Conservation (phyloP, 495 filamentous ascomycete species). For the Saxophila tyrrhenica region DNA sequence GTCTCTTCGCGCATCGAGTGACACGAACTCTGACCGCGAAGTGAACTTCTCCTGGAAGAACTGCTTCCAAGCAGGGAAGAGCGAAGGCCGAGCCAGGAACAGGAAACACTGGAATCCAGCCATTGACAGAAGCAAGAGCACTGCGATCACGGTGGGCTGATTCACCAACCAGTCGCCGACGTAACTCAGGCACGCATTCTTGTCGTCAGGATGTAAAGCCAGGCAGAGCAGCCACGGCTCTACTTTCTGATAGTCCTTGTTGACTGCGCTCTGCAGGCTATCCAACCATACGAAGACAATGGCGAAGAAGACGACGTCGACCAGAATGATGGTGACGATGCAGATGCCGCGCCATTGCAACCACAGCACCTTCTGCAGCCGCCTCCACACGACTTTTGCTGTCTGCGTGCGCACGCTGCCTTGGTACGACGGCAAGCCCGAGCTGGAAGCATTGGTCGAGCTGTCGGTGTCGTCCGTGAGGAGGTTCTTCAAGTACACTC, state of each 20-base stretch:
- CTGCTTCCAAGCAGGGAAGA: slow-evolving; percentile 75
- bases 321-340: slow-evolving; percentile 75
- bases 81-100: slow-evolving; percentile 67
- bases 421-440: slow-evolving; percentile 65
- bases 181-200: slow-evolving; percentile 48
- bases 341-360: slow-evolving; percentile 89
- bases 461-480: slow-evolving; percentile 45
- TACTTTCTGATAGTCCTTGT: slow-evolving; percentile 42
- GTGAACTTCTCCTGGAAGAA: slow-evolving; percentile 40
- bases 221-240: slow-evolving; percentile 66
- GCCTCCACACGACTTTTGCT: slow-evolving; percentile 75
- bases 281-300: slow-evolving; percentile 83
- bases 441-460: slow-evolving; percentile 50
- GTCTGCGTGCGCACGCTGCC: slow-evolving; percentile 72
- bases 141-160: slow-evolving; percentile 66
- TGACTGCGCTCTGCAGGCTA: slow-evolving; percentile 46
- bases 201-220: slow-evolving; percentile 44
- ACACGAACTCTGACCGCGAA: slow-evolving; percentile 67
- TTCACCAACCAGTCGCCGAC: slow-evolving; percentile 51
- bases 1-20: slow-evolving; percentile 63
- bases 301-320: slow-evolving; percentile 84
- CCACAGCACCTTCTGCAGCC: slow-evolving; percentile 73
- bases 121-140: slow-evolving; percentile 71
- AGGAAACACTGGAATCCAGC: slow-evolving; percentile 74
- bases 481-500: slow-evolving; percentile 78